A percentile compares a stretch with the other conserved stretches of the same genome.
These are phyloP conservation scores for Psilocybe cyanescens DNA, from an alignment of 768 basidiomycete species.

Conservation along the genomic window DNA sequence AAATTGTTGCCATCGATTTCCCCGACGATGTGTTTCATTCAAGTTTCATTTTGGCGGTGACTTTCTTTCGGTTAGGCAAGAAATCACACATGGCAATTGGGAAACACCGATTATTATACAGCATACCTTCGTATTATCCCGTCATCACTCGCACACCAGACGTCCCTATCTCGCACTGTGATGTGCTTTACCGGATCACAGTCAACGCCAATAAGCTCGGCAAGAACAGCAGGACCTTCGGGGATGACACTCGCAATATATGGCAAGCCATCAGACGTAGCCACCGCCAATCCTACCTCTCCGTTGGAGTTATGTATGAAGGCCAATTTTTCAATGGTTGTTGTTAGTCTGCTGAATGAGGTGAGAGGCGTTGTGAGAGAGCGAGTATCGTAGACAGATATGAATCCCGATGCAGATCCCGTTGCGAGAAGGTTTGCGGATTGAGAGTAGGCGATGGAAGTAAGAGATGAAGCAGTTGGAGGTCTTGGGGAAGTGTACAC, in stretches of 20 bases:
- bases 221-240: constrained; percentile 43
- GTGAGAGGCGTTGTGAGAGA: constrained; percentile 41
- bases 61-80: not conserved
- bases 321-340: constrained; percentile 52
- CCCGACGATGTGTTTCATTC: no score
- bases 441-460: constrained; percentile 49
- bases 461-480: constrained; percentile 30
- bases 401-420: constrained; percentile 58
- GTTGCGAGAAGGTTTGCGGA: constrained; percentile 53
- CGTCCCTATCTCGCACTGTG: constrained; percentile 23
- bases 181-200: constrained; percentile 61
- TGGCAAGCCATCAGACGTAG: constrained; percentile 63
- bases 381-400: constrained; percentile 60
- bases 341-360: constrained; percentile 48
- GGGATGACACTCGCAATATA: constrained; percentile 50
- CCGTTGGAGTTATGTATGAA: constrained; percentile 29
- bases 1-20: no score
- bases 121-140: constrained; percentile 58
- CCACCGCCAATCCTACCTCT: constrained; percentile 46
- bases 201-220: constrained; percentile 62
- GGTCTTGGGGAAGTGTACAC: constrained; percentile 27
- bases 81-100: no score
- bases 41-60: no score
- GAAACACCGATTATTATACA: constrained; percentile 1
- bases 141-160: constrained; percentile 60